Conservation (phyloP, 768 basidiomycete genomes). For the Rhodocollybia butyracea region DNA sequence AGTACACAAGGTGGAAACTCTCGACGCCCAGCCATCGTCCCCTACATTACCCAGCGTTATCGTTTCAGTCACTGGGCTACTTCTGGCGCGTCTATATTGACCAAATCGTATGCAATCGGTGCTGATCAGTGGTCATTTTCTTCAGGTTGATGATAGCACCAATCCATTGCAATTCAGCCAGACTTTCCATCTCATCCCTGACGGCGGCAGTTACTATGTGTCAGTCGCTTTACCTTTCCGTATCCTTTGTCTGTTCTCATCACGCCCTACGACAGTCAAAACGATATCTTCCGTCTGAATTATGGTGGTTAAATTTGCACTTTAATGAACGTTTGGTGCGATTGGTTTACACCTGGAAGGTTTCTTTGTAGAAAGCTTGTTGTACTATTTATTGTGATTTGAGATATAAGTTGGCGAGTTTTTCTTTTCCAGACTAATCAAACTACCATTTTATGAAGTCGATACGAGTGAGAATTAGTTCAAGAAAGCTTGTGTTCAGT, state of each 20-base stretch:
- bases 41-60: constrained; percentile 51
- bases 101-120: not conserved
- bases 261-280: constrained; percentile 45
- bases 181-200: constrained; percentile 86
- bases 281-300: constrained; percentile 93
- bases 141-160: constrained; percentile 73
- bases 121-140: constrained; percentile 5
- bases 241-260: not conserved
- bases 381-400: not conserved
- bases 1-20: constrained; percentile 74
- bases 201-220: constrained; percentile 80
- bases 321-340: not conserved
- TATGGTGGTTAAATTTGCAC: constrained; percentile 34
- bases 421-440: not conserved
- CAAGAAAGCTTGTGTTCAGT: too few species aligned
- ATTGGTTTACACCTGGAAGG: not conserved
- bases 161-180: constrained; percentile 92
- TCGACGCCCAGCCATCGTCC: constrained; percentile 86
- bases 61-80: constrained; percentile 86
- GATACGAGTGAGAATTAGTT: too few species aligned
- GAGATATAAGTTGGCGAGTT: not conserved
- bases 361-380: not conserved
- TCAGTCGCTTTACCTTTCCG: constrained; percentile 34
- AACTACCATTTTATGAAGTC: too few species aligned
- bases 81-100: constrained; percentile 50